These are phyloP conservation scores for Colletotrichum cordylinicola DNA, from an alignment of 2,329 filamentous ascomycete species.

Conservation along the genomic window DNA sequence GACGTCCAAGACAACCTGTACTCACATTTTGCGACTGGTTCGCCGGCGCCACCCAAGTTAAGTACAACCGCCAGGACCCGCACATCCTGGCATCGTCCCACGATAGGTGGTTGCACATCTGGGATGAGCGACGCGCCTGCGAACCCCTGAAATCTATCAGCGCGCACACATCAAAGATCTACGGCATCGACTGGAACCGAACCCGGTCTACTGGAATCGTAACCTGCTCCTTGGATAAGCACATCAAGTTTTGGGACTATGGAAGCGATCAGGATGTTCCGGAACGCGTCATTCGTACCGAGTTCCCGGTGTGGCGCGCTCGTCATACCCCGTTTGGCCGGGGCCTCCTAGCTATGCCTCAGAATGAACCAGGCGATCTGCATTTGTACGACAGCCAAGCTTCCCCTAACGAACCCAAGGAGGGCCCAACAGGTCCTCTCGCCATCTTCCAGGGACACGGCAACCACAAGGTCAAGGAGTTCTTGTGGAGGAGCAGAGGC, in stretches of 20 bases:
- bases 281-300: slow-evolving; percentile 79
- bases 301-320: slow-evolving; percentile 90
- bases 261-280: slow-evolving; percentile 64
- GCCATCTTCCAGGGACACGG: slow-evolving; percentile 67
- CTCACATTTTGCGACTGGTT: slow-evolving; percentile 92
- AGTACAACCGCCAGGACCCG: slow-evolving; percentile 89
- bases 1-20: slow-evolving; percentile 74
- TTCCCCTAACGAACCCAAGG: slow-evolving; percentile 47
- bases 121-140: slow-evolving; percentile 84
- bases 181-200: slow-evolving; percentile 94
- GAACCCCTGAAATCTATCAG: slow-evolving; percentile 82
- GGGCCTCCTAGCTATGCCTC: slow-evolving; percentile 89
- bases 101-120: slow-evolving; percentile 85
- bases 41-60: slow-evolving; percentile 92
- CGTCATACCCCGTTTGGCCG: slow-evolving; percentile 89
- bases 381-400: slow-evolving; percentile 80
- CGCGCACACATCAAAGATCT: slow-evolving; percentile 92
- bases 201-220: slow-evolving; percentile 74
- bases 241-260: slow-evolving; percentile 94
- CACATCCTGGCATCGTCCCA: slow-evolving; percentile 90
- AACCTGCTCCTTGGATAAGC: slow-evolving; percentile 90
- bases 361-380: slow-evolving; percentile 83
- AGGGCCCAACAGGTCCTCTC: slow-evolving; percentile 54
- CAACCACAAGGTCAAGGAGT: slow-evolving; percentile 82
- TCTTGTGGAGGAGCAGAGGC: slow-evolving; percentile 85